Base-by-base conservation (phyloP, 371 early-diverging fungal genomes). In the Syncephalastrum racemosum region DNA sequence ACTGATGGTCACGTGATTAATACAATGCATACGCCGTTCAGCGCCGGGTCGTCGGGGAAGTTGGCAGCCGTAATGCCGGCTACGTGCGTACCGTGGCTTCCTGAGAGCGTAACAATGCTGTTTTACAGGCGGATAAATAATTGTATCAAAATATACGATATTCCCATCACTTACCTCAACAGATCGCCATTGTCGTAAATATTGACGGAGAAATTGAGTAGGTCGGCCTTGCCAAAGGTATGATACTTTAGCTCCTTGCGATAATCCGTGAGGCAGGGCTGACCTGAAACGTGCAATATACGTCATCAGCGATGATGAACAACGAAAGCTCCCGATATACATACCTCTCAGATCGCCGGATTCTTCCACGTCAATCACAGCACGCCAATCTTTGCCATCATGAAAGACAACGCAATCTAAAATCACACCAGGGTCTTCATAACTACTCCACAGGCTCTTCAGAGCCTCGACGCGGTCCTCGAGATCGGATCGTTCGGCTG, bases 51-150 rank as follows among this genome's bases (percentile, higher is more conserved):
- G 10, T 95, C 92, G 4, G 93, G 91, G 63, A 90, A 88, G 65
- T 91, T 75, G 24, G 85, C 93, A 7, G 91, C 93, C 22, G 86
- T 73, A 59, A 92, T 91, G 39, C 90, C 93, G 27, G 97, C 96
- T 45, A 98, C 98, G 63, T 98, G 98, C 6, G 94, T 96, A 39
- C 93, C 93, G 61, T 98, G 98, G 44, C 87, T 77, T 16, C 95
- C 92, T 25, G 88, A 85, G 46, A 83, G 67, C 39, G 90, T 89
- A 20, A 95, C 96, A 62, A 96, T 87, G 63, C 89, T 81, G 45
- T n/a, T 14, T 3, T 48, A 71, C 50, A 50, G 10, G 36, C 1
- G 36, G 8, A 16, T 2, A 40, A 25, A 22, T 0, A 16, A 24
- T 13, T 14, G 22, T 44, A 41, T 13, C 19, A 22, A 12, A 14